Evolutionary conservation across 306 rosid species (phyloP), one percentile per base, ranked within the genome.

Genomic region (Trichosanthes truncata): DNA sequence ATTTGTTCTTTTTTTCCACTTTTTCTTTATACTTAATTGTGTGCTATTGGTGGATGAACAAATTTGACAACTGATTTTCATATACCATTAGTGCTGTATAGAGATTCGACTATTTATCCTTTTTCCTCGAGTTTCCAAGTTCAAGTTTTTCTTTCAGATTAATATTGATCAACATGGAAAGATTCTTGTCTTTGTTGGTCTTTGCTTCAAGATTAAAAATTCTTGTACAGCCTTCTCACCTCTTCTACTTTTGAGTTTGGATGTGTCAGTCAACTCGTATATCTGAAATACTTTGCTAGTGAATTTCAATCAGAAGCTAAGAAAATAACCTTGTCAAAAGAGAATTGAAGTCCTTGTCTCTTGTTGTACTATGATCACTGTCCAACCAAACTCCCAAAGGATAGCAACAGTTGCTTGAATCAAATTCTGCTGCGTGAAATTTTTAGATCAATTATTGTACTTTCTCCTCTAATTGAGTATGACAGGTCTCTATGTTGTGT

Each of bases 21-120:
- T 82, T 53, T 74, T 78, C 59, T 74, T n/a, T n/a, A 5, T 84
- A 3, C 18, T 26, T 45, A 25, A 67, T 45, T 71, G 21, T 45
- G n/a, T 72, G 14, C 77, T 46, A 46, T 46, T 21, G 41, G 56
- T 73, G 41, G 17, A 10, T 17, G 36, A 76, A 55, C 52, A 36
- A n/a, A 46, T n/a, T 69, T 13, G 21, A 53, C 9, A 31, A 4
- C 20, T 21, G 52, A 60, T 38, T 63, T 41, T 63, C 53, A 52
- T 63, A 60, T 31, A 23, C 81, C 55, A 46, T 23, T 57, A 5
- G 6, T 59, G 35, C 31, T 21, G 67, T 26, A 6, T 14, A 62
- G 69, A 62, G 20, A 55, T n/a, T 55, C 29, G 61, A 8, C 10
- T n/a, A 21, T 55, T 55, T 55, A 8, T 55, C 61, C 61, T 55